Percentiles rank a stretch among this genome's conserved stretches.
phyloP scores from a whole-genome alignment of 2,329 filamentous ascomycete species.

The Fusarium albidum region DNA sequence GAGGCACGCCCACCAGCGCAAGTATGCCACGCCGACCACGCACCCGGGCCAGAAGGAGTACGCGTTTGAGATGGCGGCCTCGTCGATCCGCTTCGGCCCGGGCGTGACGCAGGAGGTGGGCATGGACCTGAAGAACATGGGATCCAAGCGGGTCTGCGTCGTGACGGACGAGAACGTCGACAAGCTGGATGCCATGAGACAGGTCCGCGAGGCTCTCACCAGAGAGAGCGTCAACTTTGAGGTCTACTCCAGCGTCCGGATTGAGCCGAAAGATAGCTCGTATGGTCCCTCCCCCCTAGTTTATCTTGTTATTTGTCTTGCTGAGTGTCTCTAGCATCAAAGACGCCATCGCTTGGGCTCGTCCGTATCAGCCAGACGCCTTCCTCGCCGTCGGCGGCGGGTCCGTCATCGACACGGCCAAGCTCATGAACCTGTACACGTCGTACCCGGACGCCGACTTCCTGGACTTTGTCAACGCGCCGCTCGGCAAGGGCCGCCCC shows the following conservation, averaged over 20 bases:
- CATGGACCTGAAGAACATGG: conserved; percentile 96
- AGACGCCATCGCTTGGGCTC: conserved; percentile 87
- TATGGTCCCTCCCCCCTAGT: conserved; percentile 58
- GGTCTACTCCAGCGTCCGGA: conserved; percentile 80
- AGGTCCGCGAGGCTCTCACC: conserved; percentile 82
- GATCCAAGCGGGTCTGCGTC: conserved; percentile 85
- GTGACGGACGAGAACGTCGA: conserved; percentile 88
- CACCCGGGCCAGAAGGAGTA: conserved; percentile 83
- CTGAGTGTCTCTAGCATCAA: conserved; percentile 75
- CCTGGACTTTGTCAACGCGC: conserved; percentile 97
- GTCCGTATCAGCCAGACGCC: conserved; percentile 82
- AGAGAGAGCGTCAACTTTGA: conserved; percentile 81
- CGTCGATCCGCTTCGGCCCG: conserved; percentile 91
- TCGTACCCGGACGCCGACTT: conserved; percentile 93
- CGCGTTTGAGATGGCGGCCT: conserved; percentile 98
- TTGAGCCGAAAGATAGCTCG: conserved; percentile 96
- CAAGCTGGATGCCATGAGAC: conserved; percentile 87
- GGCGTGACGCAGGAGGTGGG: conserved; percentile 95
- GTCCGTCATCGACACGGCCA: conserved; percentile 97
- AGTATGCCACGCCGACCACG: conserved; percentile 75
- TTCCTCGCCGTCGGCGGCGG: conserved; percentile 91
- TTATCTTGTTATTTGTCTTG: too few species aligned
- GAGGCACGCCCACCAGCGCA: conserved; percentile 49
- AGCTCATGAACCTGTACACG: conserved; percentile 97
- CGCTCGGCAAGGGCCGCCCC: conserved; percentile 84